These are phyloP conservation scores for Fusarium heterosporum DNA, from an alignment of 2,329 filamentous ascomycete genomes.

Conservation along the genomic window DNA sequence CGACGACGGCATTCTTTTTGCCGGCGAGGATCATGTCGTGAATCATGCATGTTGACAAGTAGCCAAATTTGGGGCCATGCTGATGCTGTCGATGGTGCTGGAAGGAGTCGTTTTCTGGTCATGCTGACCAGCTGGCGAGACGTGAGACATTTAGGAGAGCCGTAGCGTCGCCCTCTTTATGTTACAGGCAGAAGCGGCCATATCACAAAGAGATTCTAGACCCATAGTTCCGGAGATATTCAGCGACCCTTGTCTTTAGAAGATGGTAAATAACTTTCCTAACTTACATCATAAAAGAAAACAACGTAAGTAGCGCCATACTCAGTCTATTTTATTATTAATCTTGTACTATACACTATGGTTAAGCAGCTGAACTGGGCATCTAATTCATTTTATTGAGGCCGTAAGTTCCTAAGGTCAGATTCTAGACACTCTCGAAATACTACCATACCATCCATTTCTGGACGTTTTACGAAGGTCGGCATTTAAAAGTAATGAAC, in stretches of 20 bases:
- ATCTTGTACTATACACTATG: no score
- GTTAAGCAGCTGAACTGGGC: no score
- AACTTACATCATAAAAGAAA: background rate
- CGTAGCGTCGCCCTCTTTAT: background rate
- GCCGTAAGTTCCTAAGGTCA: background rate
- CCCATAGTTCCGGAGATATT: background rate
- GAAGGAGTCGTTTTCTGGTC: background rate
- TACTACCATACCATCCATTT: background rate
- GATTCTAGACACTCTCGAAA: background rate
- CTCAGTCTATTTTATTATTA: background rate
- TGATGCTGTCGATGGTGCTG: background rate
- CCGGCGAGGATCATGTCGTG: conserved; percentile 11
- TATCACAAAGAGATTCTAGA: background rate
- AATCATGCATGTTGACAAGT: background rate
- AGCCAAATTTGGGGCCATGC: conserved; percentile 1
- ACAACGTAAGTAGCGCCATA: background rate
- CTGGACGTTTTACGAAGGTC: background rate
- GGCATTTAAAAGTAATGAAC: background rate
- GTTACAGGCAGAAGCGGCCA: background rate
- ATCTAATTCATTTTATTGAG: background rate
- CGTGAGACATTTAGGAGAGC: background rate
- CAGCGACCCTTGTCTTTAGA: background rate
- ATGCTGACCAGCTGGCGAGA: background rate
- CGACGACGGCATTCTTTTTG: conserved; percentile 3
- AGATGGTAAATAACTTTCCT: background rate